phyloP scores from a whole-genome alignment of 169 alveolate species.

The Eimeria sp. region DNA sequence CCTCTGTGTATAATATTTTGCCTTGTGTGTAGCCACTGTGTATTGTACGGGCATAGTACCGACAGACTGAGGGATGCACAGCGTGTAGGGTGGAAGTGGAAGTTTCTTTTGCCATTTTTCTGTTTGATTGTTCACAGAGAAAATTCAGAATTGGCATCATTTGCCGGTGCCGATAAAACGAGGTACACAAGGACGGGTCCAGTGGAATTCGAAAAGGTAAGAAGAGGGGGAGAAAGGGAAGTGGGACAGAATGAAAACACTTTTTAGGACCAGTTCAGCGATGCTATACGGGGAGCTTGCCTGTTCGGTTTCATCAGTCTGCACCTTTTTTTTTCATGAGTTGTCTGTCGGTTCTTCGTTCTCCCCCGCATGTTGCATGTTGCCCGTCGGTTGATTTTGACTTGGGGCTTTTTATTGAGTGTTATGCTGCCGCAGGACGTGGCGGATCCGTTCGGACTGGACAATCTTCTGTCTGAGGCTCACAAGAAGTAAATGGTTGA shows the following conservation, averaged over 20 bases:
- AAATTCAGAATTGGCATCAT: conserved; percentile 89
- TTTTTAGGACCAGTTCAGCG: not conserved
- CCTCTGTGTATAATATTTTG: too few species aligned
- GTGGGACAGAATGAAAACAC: not conserved
- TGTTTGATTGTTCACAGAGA: conserved; percentile 80
- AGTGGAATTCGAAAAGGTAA: conserved; percentile 91
- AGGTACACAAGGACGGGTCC: conserved; percentile 90
- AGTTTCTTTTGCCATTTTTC: conserved; percentile 12
- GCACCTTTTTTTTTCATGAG: not conserved
- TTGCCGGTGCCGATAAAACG: conserved; percentile 88
- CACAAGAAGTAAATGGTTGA: conserved; percentile 85
- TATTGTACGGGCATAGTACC: not conserved
- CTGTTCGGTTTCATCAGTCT: not conserved
- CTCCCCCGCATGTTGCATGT: not conserved
- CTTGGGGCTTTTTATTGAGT: not conserved
- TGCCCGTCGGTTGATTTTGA: not conserved
- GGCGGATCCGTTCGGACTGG: conserved; percentile 95
- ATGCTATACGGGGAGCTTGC: not conserved
- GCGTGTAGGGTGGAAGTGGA: not conserved
- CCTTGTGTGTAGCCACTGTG: too few species aligned
- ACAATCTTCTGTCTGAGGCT: conserved; percentile 91
- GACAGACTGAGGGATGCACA: not conserved
- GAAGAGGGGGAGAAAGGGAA: not conserved
- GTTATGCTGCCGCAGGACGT: conserved; percentile 86
- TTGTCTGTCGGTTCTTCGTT: not conserved